Base-by-base conservation (phyloP, 768 basidiomycete species). In the Russula sp. region DNA sequence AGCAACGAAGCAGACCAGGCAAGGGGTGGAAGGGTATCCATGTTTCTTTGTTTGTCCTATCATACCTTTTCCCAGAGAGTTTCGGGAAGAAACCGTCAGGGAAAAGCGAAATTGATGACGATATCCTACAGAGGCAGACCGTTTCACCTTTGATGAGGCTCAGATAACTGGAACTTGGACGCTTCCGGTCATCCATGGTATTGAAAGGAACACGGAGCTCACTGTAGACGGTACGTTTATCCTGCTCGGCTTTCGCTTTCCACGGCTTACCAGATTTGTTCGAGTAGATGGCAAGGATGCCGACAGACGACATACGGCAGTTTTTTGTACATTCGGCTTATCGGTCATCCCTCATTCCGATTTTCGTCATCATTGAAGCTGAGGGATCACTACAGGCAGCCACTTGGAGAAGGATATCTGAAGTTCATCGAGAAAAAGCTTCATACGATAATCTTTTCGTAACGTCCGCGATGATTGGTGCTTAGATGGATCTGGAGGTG, bases 321-420 rank as follows among this genome's bases (percentile, higher is more conserved):
- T 24, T 26, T 32, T 61, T 13, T 22, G 61, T 61, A 48, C 48
- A 24, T 34, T 61, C 22, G n/a, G 42, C 36, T 34, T 52, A 52
- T 61, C 5, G 8, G 60, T 24, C 28, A 18, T 46, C 16, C 1
- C 20, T 26, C 7, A 7, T 40, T 14, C 14, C 28, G 1, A 1
- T 16, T 2, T 3, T 32, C 14, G 13, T 8, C 2, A 5, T 38
- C 34, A 1, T 46, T 9, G 42, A 22, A 10, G 24, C 59, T 61
- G 38, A 61, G 14, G 0, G 3, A 5, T 5, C 9, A 4, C 10
- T 5, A 24, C 28, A 44, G 56, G 40, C 13, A 28, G 44, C 8
- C 56, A 57, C 5, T 44, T 57, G 18, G 28, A 57, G 3, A 42
- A 30, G 40, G 38, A 57, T 2, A 42, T 57, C 5, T 20, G 56